Conservation (phyloP, 768 basidiomycete species). For the Pleurotus platypus region DNA sequence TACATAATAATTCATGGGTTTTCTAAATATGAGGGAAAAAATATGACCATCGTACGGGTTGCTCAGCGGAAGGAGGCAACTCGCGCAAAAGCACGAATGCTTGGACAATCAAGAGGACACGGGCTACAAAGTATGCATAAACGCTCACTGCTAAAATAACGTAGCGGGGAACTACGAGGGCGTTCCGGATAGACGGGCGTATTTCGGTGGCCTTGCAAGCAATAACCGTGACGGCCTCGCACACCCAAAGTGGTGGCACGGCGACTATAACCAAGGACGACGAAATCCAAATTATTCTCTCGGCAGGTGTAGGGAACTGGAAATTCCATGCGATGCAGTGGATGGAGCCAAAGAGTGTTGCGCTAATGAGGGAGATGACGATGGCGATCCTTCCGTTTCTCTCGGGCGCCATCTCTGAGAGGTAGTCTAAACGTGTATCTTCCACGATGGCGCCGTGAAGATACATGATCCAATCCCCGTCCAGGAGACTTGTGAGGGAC, state of each 20-base stretch:
- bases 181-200: not conserved
- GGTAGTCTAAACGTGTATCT: not conserved
- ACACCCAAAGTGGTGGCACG: not conserved
- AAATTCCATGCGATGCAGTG: conserved; percentile 26
- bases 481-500: not conserved
- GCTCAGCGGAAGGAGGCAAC: conserved; percentile 5
- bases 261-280: conserved; percentile 15
- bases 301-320: conserved; percentile 17
- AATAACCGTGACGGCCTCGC: not conserved
- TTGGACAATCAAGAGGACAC: conserved; percentile 11
- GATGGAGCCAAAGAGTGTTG: conserved; percentile 18
- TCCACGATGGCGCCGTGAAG: not conserved
- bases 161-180: not conserved
- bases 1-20: too few species aligned
- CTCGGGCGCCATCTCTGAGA: not conserved
- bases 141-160: not conserved
- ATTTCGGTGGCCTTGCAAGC: not conserved
- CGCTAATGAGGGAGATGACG: conserved; percentile 1
- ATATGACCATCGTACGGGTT: conserved; percentile 14
- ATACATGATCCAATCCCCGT: not conserved
- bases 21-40: conserved; percentile 13
- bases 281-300: conserved; percentile 21
- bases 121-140: conserved; percentile 13
- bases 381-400: not conserved
- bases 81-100: conserved; percentile 10